Base-by-base conservation (phyloP, 2,329 filamentous ascomycete genomes). In the Diaporthe nobilis region DNA sequence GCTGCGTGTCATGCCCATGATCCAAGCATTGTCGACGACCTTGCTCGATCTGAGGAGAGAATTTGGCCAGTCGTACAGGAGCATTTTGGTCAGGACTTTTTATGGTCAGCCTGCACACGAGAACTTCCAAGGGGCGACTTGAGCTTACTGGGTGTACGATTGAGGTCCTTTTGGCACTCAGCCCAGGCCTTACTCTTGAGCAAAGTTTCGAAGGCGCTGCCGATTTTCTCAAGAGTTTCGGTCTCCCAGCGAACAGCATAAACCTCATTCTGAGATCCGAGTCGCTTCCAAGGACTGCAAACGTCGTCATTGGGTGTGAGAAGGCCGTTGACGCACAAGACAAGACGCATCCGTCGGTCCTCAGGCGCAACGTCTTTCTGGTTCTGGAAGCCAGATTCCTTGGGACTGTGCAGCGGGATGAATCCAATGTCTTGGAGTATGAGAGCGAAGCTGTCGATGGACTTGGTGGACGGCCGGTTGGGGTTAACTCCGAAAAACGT, bases 401-500 rank as follows among this genome's bases (percentile, higher is more conserved):
- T 65, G 58, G 58, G n/a, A 20, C 90, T 89, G 71, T 92, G 90
- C 22, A 98, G 87, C 0, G 95, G 94, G 15, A 98, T 85, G 80
- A 98, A 94, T 0, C 92, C 95, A 83, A 98, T 98, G 81, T 98
- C 96, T 80, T 95, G 92, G 22, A 98, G 93, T 78, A 98, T 95
- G 79, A 92, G 92, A 15, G 94, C 90, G 82, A 97, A 98, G n/a
- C 93, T 89, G 78, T 98, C 95, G 88, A 98, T 94, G 88, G 96
- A 95, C 82, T 95, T 93, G 71, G 92, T 92, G 0, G 94, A 94
- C 88, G 98, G 96, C 49, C 93, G 91, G 1, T 93, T 92, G 58
- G 94, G 94, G 81, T 97, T 98, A n/a, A 97, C 94, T 12, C 97
- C 97, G 81, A 98, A 98, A 53, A 98, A 86, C 51, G 94, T 92